Percentiles rank a stretch among this genome's conserved stretches.
Conservation (phyloP, 805 yeast species). For the Nakazawaea anatomiae region DNA sequence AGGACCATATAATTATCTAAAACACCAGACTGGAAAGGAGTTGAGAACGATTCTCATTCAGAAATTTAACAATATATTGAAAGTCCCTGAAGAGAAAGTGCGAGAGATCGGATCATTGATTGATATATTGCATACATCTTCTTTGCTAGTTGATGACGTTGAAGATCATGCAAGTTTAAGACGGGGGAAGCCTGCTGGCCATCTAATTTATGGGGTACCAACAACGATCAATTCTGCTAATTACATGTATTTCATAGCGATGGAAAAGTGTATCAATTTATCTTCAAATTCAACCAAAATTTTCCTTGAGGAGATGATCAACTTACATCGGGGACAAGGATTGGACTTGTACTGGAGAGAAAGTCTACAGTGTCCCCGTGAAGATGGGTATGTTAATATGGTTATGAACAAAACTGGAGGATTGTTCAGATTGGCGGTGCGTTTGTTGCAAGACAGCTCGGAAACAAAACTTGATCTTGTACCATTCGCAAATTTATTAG, state of each 20-base stretch:
- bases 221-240: constrained; percentile 80
- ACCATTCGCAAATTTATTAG: constrained; percentile 69
- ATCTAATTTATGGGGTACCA: constrained; percentile 69
- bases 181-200: constrained; percentile 78
- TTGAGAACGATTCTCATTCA: constrained; percentile 42
- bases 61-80: constrained; percentile 47
- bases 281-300: constrained; percentile 25
- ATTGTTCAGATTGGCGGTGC: constrained; percentile 66
- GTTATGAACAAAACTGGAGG: constrained; percentile 90
- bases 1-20: constrained; percentile 47
- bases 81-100: constrained; percentile 33
- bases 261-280: constrained; percentile 39
- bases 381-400: constrained; percentile 67
- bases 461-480: constrained; percentile 27
- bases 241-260: constrained; percentile 72
- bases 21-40: constrained; percentile 50
- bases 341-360: constrained; percentile 89
- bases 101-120: constrained; percentile 38
- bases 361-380: constrained; percentile 47
- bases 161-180: constrained; percentile 73
- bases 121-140: constrained; percentile 60
- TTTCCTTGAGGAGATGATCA: constrained; percentile 67
- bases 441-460: constrained; percentile 43
- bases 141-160: constrained; percentile 77
- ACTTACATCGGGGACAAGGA: constrained; percentile 87